Conservation (phyloP, 2,329 filamentous ascomycete species). For the Aspergillus ochraceoroseus region DNA sequence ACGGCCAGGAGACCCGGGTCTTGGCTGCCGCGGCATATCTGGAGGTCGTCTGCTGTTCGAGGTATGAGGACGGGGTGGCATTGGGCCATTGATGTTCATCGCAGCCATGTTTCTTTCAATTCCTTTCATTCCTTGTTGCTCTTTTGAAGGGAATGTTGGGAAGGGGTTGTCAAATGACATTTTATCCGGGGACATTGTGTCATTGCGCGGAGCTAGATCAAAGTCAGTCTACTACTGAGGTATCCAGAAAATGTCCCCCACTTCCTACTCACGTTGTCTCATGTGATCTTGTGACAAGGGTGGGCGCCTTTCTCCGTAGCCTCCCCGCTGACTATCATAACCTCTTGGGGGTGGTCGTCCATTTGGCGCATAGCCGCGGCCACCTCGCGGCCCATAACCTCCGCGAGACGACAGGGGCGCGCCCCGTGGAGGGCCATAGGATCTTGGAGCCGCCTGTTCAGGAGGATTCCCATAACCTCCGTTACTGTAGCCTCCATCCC, state of each 20-base stretch:
- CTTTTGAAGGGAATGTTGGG: constrained; percentile 38
- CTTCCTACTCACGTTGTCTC: constrained; percentile 33
- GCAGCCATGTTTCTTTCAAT: constrained; percentile 40
- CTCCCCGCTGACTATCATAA: constrained; percentile 26
- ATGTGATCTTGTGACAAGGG: constrained; percentile 31
- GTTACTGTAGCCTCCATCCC: constrained; percentile 26
- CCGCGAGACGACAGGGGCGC: constrained; percentile 33
- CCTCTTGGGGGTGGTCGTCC: constrained; percentile 27
- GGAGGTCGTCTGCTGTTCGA: constrained; percentile 28
- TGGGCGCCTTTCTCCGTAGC: constrained; percentile 27
- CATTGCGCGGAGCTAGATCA: constrained; percentile 27
- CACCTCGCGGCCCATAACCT: constrained; percentile 26
- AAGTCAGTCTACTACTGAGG: background rate
- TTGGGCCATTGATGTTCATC: constrained; percentile 36
- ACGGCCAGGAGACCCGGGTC: constrained; percentile 24
- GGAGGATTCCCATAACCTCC: constrained; percentile 27
- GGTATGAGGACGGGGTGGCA: constrained; percentile 37
- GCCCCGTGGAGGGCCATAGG: constrained; percentile 26
- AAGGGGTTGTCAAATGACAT: constrained; percentile 49
- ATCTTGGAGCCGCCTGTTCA: constrained; percentile 25
- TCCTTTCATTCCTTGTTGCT: constrained; percentile 26
- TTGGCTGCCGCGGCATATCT: constrained; percentile 27
- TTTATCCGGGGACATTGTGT: constrained; percentile 37
- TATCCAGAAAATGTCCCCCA: background rate
- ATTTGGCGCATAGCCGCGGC: constrained; percentile 24